These are phyloP conservation scores for Solanum appendiculatum DNA, from an alignment of 257 asterid genomes.

Conservation along the genomic window DNA sequence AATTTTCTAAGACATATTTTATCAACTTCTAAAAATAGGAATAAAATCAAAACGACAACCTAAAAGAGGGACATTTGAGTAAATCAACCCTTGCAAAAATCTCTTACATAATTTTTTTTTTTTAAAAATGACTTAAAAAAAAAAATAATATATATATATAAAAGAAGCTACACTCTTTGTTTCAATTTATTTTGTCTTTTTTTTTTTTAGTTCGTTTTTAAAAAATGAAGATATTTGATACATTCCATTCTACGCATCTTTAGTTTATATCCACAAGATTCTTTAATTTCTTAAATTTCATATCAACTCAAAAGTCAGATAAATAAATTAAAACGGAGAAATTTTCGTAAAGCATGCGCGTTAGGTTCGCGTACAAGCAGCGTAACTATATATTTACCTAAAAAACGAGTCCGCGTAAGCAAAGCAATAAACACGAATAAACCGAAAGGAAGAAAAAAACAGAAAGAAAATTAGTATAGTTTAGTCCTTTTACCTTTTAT, in stretches of 20 bases:
- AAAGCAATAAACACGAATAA: not conserved
- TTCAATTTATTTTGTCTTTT: too few relatives aligned
- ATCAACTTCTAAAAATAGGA: not conserved
- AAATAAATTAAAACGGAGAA: not conserved
- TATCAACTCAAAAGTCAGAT: not conserved
- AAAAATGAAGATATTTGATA: too few relatives aligned
- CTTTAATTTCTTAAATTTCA: not conserved
- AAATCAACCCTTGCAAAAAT: not conserved
- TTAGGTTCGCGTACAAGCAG: not conserved
- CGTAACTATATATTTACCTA: not conserved
- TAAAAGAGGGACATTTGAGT: not conserved
- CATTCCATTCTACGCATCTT: too few relatives aligned
- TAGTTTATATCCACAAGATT: not conserved
- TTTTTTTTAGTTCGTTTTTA: too few relatives aligned
- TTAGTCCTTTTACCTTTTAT: not conserved
- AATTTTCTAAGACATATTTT: not conserved
- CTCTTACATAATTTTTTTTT: not conserved
- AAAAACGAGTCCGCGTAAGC: not conserved
- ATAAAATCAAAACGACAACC: not conserved
- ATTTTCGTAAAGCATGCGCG: not conserved
- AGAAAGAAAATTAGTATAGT: not conserved
- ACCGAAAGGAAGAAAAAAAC: not conserved
- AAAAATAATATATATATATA: not conserved
- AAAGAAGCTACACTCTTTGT: not conserved
- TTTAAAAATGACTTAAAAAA: too few relatives aligned